Base-by-base conservation (phyloP, 768 basidiomycete species). In the Boletus sp. region DNA sequence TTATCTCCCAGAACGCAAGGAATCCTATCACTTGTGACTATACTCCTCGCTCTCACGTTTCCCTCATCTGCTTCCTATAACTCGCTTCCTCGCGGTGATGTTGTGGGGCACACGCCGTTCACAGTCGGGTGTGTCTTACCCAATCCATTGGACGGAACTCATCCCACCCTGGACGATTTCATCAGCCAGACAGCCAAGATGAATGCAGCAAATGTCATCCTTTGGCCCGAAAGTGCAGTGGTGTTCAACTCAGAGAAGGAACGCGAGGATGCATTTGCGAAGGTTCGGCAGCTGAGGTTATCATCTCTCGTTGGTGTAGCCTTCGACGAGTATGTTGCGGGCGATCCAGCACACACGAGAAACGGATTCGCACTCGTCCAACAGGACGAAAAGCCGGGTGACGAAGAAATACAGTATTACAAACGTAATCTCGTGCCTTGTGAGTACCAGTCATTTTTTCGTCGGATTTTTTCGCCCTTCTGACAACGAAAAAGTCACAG, bases 181-280 rank as follows among this genome's bases (percentile, higher is more conserved):
- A 77, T 91, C n/a, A 35, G 45, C 0, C 90, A 89, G 68, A 84
- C 80, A 4, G 63, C 64, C 42, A 76, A 65, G n/a, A 63, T 86
- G 54, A 75, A 73, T 6, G 47, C 60, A 5, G 85, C 87, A 1
- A 78, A 80, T 41, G 66, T 94, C 15, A 64, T 91, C 15, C 73
- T 94, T 1, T 93, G 91, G 90, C 90, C 92, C 0, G 91, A 93
- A 70, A 85, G 85, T 7, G 90, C 90, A 0, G 83, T 93, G 0
- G 68, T 75, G 2, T 94, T 94, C 65, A 74, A 77, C 35, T 80
- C 77, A 35, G 69, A 70, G 12, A 61, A 59, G 18, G 86, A 85
- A 51, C 80, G 80, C 56, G 69, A 75, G 18, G 71, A 70, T 4
- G 83, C 79, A 0, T 79, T 93, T 54, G 62, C 70, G 2, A 47